Conservation (phyloP, 2,329 filamentous ascomycete species). For the Macrophomina tecta region DNA sequence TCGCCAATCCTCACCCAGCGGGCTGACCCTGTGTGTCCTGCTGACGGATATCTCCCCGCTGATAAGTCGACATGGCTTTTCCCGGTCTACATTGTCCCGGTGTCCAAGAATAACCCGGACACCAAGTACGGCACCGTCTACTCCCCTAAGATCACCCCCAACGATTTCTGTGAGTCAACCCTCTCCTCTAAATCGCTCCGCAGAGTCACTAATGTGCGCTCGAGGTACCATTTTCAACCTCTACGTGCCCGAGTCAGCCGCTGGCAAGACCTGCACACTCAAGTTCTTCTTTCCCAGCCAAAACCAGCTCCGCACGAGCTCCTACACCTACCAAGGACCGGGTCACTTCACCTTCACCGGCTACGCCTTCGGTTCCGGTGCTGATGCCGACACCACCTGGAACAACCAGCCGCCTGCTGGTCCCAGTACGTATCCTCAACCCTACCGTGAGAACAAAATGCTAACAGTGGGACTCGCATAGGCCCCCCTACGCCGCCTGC, state of each 20-base stretch:
- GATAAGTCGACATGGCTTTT: conserved; percentile 27
- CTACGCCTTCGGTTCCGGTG: conserved; percentile 32
- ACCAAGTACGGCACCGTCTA: conserved; percentile 31
- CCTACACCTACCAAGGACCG: conserved; percentile 28
- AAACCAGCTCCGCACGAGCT: conserved; percentile 30
- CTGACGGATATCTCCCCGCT: conserved; percentile 29
- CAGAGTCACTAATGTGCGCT: too few species aligned
- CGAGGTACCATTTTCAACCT: conserved; percentile 33
- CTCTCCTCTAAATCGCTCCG: too few species aligned
- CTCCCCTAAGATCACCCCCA: conserved; percentile 31
- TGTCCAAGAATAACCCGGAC: conserved; percentile 31
- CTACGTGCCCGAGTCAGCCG: conserved; percentile 30
- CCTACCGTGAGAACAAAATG: background rate
- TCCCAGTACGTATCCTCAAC: conserved; percentile 27
- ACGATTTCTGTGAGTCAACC: conserved; percentile 22
- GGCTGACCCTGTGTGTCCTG: conserved; percentile 28
- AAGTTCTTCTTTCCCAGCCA: conserved; percentile 31
- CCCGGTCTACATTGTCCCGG: conserved; percentile 30
- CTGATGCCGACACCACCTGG: conserved; percentile 31
- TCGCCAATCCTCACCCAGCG: conserved; percentile 25
- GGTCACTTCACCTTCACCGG: conserved; percentile 35
- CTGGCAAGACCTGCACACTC: conserved; percentile 33
- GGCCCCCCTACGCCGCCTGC: conserved; percentile 32
- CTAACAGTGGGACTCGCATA: background rate
- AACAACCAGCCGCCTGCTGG: conserved; percentile 33